Conservation (phyloP, 345 rosid species). For the Orychophragmus violaceus region DNA sequence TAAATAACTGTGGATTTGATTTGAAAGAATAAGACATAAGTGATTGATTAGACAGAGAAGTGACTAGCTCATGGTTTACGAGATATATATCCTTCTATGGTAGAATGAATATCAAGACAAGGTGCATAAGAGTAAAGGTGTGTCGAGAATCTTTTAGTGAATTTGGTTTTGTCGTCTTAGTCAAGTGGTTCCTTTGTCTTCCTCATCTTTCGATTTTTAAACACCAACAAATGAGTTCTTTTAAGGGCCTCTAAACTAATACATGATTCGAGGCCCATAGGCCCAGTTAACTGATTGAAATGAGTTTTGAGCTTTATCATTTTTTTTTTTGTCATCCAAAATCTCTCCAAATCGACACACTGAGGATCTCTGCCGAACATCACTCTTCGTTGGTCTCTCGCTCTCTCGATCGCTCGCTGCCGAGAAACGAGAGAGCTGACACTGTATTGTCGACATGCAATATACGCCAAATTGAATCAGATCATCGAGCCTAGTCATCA, state of each 20-base stretch:
- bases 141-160: too few species aligned
- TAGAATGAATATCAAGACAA: too few species aligned
- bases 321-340: slow-evolving; percentile 3
- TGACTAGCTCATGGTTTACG: too few species aligned
- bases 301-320: not conserved
- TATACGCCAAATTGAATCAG: not conserved
- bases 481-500: slow-evolving; percentile 2
- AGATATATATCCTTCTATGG: too few species aligned
- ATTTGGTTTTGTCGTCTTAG: too few species aligned
- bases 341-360: not conserved
- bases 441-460: not conserved
- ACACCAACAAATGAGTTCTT: too few species aligned
- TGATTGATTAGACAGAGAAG: too few species aligned
- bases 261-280: not conserved
- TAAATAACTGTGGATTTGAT: too few species aligned
- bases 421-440: slow-evolving; percentile 22
- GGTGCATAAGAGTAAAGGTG: too few species aligned
- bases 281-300: not conserved
- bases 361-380: slow-evolving; percentile 5
- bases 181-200: too few species aligned
- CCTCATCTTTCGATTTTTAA: too few species aligned
- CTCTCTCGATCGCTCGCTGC: slow-evolving; percentile 16
- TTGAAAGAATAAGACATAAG: too few species aligned
- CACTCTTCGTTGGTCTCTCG: not conserved
- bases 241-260: not conserved